Evolutionary conservation across 495 filamentous ascomycete genomes (phyloP), one percentile per base, ranked within the genome.

Genomic region (Talaromyces nanjingensis): DNA sequence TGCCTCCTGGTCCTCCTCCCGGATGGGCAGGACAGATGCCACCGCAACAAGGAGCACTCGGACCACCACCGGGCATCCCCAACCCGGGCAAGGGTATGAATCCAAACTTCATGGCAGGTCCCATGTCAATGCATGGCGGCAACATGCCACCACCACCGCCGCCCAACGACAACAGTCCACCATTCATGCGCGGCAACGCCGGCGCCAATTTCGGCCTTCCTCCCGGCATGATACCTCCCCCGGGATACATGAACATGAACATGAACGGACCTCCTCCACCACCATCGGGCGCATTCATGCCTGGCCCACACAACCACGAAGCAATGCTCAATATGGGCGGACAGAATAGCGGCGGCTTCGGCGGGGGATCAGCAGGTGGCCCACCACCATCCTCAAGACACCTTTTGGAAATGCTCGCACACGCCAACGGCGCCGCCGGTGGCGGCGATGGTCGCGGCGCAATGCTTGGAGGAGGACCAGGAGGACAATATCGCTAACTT

Each of bases 191-290:
- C 62, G 79, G 73, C 31, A 42, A 63, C 18, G 62, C 59, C 42
- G 69, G 65, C n/a, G 64, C 59, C 18, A 68, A 53, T 7, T 70
- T 71, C 57, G 67, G 64, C 12, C 77, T 72, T 63, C 78, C 76
- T 27, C 80, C 76, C 1, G 80, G 79, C 39, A 81, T 83, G 78
- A 77, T 79, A 69, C 81, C 78, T 16, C 81, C 79, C 37, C 81
- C 81, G 1, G 81, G 80, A 22, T 84, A 79, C 53, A 66, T 74
- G 66, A 68, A 63, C 53, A 66, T 74, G 66, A 68, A 63, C 65
- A 78, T 79, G 74, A 77, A 75, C 59, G 76, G 71, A 1, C 77
- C 75, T 39, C 75, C 74, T 1, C 80, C 78, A 14, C 71, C 78
- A 18, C 67, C 69, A 27, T 55, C 52, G 14, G 55, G 55, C 11